Evolutionary conservation across 1,284 basidiomycete species (phyloP), one percentile per base, ranked within the genome.

Genomic region (Cutaneotrichosporon cyanovorans): DNA sequence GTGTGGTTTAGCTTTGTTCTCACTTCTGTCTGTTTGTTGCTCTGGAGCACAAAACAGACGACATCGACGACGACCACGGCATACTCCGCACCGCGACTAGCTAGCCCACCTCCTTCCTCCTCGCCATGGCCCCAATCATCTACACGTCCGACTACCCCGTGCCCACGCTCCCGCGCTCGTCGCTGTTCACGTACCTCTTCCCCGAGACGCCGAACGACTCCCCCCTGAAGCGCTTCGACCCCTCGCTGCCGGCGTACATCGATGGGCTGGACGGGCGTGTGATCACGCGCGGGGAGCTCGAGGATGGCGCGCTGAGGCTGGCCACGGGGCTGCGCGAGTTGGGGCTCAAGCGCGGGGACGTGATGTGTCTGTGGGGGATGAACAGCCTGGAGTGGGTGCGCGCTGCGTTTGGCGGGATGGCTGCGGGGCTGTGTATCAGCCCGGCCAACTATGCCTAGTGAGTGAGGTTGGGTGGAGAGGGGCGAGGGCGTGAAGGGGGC

Each of bases 351-450:
- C 47, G 50, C 20, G 63, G 63, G 19, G 63, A 69, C 31, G 59
- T 64, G 2, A 61, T 56, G 4, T 62, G 62, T 36, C 51, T 72
- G 23, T 72, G 68, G 47, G 60, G 66, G 10, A 53, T 72, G 5
- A 86, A 87, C 63, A 77, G 74, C 11, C 57, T 86, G 25, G 71
- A 74, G 19, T 86, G 80, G 77, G 80, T 83, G 0, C 71, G 83
- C 38, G 74, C 78, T 14, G 60, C 82, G 7, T 77, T 79, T 37
- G 84, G 80, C 2, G 58, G 73, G 76, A 57, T 69, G 46, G 64
- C 65, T 1, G 56, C 58, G 2, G 63, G 61, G 0, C 40, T 61
- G 20, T 49, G 62, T 8, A 58, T 63, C 18, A 63, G 61, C 3
- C 64, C 66, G 1, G 65, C 63, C 8, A 72, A 68, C 44, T 62